Base-by-base conservation (phyloP, 306 rosid species). In the Leucaena leucocephala region DNA sequence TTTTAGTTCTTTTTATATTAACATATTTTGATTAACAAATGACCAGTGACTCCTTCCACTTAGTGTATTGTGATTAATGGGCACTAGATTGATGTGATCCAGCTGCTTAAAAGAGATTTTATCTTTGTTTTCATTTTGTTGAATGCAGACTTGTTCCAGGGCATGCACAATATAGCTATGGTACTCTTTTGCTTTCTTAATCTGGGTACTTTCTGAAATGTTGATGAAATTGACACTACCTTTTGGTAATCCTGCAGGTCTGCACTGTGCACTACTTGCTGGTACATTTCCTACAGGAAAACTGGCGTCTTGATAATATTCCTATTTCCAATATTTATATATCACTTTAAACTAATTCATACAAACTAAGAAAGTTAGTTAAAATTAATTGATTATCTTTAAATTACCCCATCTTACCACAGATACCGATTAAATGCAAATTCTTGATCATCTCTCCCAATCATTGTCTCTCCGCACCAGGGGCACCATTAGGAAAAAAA, bases 201-300 rank as follows among this genome's bases (percentile, higher is more conserved):
- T 78, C 73, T 40, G 59, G 54, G 33, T 76, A 74, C 76, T 64
- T 70, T 43, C 63, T 71, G 68, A 78, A 77, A 68, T 64, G 27
- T 75, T 80, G 71, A 68, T 55, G 68, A 78, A 74, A 83, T 45
- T 76, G 48, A 72, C 82, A 14, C 33, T 74, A 55, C n/a, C 36
- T 86, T 85, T 57, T 58, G 79, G 33, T 77, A 68, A 68, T 78
- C 83, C 49, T 77, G 89, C 94, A 95, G 98, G 98, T 54, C 84
- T 95, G 80, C 97, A 95, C 77, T 95, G 98, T 83, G 98, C 98
- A 0, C 85, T 79, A 52, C 98, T 89, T 80, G 98, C 98, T 40
- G 98, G 98, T 94, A 90, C 27, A 46, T 76, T 74, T 50, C 11
- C 74, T 27, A 11, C 40, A 12, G 15, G 67, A 61, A 8, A 27